Evolutionary conservation across 768 basidiomycete species (phyloP), one percentile per base, ranked within the genome.

Genomic region (Termitomyces sp.): DNA sequence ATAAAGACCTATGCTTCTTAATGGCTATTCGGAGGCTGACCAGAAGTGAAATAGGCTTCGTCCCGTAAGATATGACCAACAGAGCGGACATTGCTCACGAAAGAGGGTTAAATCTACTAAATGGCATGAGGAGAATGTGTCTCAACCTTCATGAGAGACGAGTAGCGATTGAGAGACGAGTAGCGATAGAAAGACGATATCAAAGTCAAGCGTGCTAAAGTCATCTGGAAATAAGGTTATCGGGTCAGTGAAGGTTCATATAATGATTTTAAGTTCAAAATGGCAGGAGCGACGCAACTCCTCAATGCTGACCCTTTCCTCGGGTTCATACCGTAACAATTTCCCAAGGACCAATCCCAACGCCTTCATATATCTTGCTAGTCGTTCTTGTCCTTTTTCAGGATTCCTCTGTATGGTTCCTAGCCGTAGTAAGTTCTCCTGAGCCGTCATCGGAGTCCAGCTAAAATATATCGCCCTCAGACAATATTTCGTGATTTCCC

Each of bases 261-360:
- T 15, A 14, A 48, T 17, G 7, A 51, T 7, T 31, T 35, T 1
- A 26, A 9, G 26, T 15, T 56, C 38, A 55, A 35, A 59, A 51
- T 28, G 57, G 49, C 42, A 59, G 31, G 23, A 56, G 55, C 5
- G 55, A 56, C 43, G 41, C 53, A 31, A 55, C 23, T 58, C 53
- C 17, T 58, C 53, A 30, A 58, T 42, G 21, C 26, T 43, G 46
- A 53, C 43, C 30, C 57, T 54, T 23, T 51, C 53, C 35, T 50
- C 44, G 10, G 52, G 52, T 26, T 58, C 58, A 33, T 59, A 51
- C 15, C 38, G 53, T 54, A 55, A 38, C 49, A 59, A 55, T 31
- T 58, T 50, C 35, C 23, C 47, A 28, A 54, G 40, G 12, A 54
- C 41, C 19, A 54, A 3, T 30, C 50, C 48, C 11, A 58, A 37